Base-by-base conservation (phyloP, 805 yeast species). In the Ogataea polymorpha region DNA sequence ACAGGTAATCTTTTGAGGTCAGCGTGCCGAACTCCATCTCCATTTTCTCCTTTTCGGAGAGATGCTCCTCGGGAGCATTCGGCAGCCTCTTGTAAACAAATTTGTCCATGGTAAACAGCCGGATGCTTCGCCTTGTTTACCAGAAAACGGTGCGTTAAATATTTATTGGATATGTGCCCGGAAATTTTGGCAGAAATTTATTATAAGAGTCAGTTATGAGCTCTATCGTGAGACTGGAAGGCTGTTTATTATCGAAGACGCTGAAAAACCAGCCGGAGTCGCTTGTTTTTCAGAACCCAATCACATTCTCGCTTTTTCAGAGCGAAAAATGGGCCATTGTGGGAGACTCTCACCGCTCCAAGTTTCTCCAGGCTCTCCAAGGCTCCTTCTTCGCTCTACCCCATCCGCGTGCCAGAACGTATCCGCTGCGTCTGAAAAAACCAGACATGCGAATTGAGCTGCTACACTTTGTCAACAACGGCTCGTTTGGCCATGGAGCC, bases 21-120 rank as follows among this genome's bases (percentile, higher is more conserved):
- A 84, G 65, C 16, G 71, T 66, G 29, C 96, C 96, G 61, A 74
- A 88, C 61, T 88, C 96, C 53, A 75, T 67, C 44, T 82, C 85
- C n/a, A 56, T 56, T 37, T 59, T 80, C 41, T 65, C 67, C 38
- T 60, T 63, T 13, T 33, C 29, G 6, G 66, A 35, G 21, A 52
- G 24, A 12, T 44, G 33, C 26, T 55, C 62, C n/a, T 44, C 40
- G 3, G 67, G 68, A 11, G 70, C 63, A 42, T 59, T 44, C 0
- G 70, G 70, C 17, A 65, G 59, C 13, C 46, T 39, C 9, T 45
- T 31, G 6, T 55, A 15, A 29, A 36, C 42, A 34, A 14, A 42
- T 15, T 35, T 30, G 16, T 32, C 32, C 38, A 40, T 40, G 12
- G 16, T 23, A 32, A 23, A 30, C 35, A 26, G 25, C 26, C 23